Conservation (phyloP, 2,329 filamentous ascomycete species). For the Albifimbria verrucaria region DNA sequence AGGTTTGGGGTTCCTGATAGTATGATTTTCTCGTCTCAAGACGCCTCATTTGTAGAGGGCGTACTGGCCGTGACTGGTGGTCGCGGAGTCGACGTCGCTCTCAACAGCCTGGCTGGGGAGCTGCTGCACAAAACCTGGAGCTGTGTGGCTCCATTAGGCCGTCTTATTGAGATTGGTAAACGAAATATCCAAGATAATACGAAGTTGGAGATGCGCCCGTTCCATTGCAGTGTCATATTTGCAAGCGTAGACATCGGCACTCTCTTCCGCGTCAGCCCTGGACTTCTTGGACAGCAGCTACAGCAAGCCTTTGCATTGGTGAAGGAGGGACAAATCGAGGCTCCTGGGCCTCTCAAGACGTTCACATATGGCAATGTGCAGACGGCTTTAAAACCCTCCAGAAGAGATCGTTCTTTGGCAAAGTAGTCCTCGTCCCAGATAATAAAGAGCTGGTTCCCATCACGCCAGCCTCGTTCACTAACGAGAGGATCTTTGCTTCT, state of each 20-base stretch:
- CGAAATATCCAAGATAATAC: slow-evolving; percentile 31
- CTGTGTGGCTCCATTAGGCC: slow-evolving; percentile 32
- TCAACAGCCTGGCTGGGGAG: slow-evolving; percentile 32
- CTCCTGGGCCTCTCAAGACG: slow-evolving; percentile 22
- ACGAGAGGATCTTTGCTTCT: no score
- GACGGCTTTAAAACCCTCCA: no score
- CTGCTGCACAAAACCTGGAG: slow-evolving; percentile 28
- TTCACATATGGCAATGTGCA: no score
- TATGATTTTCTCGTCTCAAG: slow-evolving; percentile 31
- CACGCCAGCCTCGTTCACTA: no score
- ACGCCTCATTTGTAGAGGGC: slow-evolving; percentile 23
- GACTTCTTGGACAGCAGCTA: no score
- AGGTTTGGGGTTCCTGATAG: slow-evolving; percentile 23
- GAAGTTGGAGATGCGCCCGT: slow-evolving; percentile 29
- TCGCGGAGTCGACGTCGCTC: slow-evolving; percentile 31
- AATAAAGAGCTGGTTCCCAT: no score
- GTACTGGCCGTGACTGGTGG: slow-evolving; percentile 22
- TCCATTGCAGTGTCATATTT: slow-evolving; percentile 35
- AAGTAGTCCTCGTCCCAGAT: no score
- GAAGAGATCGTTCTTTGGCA: slow-evolving; percentile 22
- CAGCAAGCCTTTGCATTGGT: no score
- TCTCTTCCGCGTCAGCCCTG: no score
- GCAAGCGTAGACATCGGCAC: slow-evolving; percentile 40
- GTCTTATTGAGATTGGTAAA: slow-evolving; percentile 37
- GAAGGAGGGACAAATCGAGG: no score